Percentiles rank a stretch among this genome's conserved stretches.
These are phyloP conservation scores for Umbelopsis ramanniana DNA, from an alignment of 192 early-diverging fungal genomes.

Conservation along the genomic window DNA sequence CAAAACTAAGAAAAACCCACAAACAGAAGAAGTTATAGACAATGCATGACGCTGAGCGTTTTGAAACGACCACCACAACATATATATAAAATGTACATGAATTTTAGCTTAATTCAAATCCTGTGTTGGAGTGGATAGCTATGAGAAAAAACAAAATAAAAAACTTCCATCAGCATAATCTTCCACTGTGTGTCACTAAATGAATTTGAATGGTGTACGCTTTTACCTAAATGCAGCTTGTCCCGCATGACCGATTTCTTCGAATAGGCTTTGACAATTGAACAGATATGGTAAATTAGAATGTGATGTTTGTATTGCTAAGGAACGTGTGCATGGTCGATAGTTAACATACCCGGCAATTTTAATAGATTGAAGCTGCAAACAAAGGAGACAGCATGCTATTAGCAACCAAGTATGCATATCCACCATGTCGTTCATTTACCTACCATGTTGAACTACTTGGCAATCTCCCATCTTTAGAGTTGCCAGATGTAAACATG, in stretches of 20 bases:
- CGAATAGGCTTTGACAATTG: conserved; percentile 44
- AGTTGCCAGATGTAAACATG: conserved; percentile 50
- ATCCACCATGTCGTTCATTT: neutral
- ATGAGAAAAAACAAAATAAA: conserved; percentile 15
- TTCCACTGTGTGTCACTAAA: neutral
- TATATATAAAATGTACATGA: conserved; percentile 11
- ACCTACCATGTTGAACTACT: conserved; percentile 55
- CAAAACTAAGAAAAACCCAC: neutral
- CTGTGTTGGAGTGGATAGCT: conserved; percentile 69
- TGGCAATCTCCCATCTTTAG: conserved; percentile 63
- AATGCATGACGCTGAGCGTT: neutral
- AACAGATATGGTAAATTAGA: conserved; percentile 37
- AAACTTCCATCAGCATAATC: neutral
- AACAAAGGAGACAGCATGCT: neutral
- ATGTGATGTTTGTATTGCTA: conserved; percentile 5
- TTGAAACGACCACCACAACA: neutral
- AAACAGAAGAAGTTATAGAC: neutral
- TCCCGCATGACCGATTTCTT: conserved; percentile 53
- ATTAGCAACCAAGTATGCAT: neutral
- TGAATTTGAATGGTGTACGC: neutral
- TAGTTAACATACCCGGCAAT: conserved; percentile 53
- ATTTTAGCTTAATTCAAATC: conserved; percentile 73
- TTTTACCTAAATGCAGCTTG: conserved; percentile 65
- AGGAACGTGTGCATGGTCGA: neutral
- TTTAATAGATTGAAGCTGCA: conserved; percentile 63